Base-by-base conservation (phyloP, 139 green algal species). In the Picochlorum sp. region DNA sequence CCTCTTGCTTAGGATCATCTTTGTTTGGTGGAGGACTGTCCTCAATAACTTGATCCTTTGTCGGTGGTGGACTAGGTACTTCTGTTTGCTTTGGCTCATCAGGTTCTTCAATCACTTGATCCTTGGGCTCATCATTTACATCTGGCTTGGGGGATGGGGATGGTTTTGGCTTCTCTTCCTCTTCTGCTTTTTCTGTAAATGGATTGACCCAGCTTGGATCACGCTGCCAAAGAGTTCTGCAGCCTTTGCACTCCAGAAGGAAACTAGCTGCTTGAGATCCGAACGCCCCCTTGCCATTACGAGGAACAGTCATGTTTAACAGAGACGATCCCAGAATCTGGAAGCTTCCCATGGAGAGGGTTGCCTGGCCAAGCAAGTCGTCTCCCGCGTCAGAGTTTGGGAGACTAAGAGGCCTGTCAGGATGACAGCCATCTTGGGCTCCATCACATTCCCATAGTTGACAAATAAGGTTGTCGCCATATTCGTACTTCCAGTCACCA, bases 401-500 rank as follows among this genome's bases (percentile, higher is more conserved):
- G 33, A 57, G 58, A 7, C 13, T 13, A 9, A 20, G 25, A 4
- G 66, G 66, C 3, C 13, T 57, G 14, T 52, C 25, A 4, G 66
- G 66, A 35, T 59, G 18, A 32, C 66, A 73, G n/a, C 45, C 47
- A 12, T 30, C 47, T 30, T 24, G 44, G 22, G 55, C 66, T 32
- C 53, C 66, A 43, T 73, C 66, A 58, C 66, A 73, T 37, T 73
- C 66, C 51, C 51, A 73, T 3, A 68, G 0, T 22, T 64, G 35
- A 31, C 66, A 73, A 12, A 22, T 41, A 1, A 68, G 50, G 10
- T 13, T 41, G 26, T 68, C 51, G 1, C 66, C 66, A 3, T 24
- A 41, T 20, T 64, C 31, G 5, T 50, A 25, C 0, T 58, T 50
- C 66, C 66, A 73, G 7, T 25, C 16, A 16, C 57, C 66, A 3